Evolutionary conservation across 1,284 basidiomycete genomes (phyloP).

Genomic region (Trichosporon sp.): DNA sequence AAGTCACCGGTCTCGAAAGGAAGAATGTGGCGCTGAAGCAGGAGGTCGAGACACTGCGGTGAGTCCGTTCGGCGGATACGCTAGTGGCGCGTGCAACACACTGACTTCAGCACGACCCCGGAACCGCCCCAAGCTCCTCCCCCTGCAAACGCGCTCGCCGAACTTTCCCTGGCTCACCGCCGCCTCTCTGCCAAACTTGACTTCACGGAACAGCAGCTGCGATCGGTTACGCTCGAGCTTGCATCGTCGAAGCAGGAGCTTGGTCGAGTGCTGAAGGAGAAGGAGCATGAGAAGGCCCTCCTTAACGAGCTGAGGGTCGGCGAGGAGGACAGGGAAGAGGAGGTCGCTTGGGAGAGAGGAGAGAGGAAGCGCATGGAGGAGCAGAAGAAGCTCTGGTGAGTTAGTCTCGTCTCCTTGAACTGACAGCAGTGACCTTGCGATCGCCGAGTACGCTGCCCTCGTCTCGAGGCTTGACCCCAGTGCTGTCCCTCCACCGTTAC

Average conservation of each 20-base stretch:
- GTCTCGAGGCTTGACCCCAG: constrained; percentile 39
- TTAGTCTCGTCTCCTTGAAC: constrained; percentile 8
- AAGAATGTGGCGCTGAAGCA: constrained; percentile 39
- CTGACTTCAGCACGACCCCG: constrained; percentile 26
- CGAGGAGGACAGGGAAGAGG: constrained; percentile 64
- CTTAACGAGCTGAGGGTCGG: constrained; percentile 35
- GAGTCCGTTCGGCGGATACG: constrained; percentile 11
- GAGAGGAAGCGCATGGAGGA: constrained; percentile 43
- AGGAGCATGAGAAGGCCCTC: constrained; percentile 42
- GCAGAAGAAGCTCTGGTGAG: constrained; percentile 46
- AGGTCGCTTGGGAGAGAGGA: constrained; percentile 39
- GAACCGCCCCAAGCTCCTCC: constrained; percentile 30
- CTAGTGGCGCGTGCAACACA: background rate
- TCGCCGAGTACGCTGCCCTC: constrained; percentile 39
- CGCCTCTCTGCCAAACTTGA: constrained; percentile 47
- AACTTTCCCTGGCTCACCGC: constrained; percentile 49
- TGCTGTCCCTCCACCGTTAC: constrained; percentile 36
- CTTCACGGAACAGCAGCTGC: constrained; percentile 38
- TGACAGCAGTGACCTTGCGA: constrained; percentile 39
- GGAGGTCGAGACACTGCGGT: constrained; percentile 41
- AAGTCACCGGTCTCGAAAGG: constrained; percentile 40
- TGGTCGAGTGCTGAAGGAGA: constrained; percentile 59
- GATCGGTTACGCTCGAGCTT: constrained; percentile 44
- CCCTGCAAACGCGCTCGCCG: constrained; percentile 39
- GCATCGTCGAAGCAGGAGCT: constrained; percentile 56